Evolutionary conservation across 768 basidiomycete genomes (phyloP), one percentile per base, ranked within the genome.

Genomic region (Kwoniella bestiolae): DNA sequence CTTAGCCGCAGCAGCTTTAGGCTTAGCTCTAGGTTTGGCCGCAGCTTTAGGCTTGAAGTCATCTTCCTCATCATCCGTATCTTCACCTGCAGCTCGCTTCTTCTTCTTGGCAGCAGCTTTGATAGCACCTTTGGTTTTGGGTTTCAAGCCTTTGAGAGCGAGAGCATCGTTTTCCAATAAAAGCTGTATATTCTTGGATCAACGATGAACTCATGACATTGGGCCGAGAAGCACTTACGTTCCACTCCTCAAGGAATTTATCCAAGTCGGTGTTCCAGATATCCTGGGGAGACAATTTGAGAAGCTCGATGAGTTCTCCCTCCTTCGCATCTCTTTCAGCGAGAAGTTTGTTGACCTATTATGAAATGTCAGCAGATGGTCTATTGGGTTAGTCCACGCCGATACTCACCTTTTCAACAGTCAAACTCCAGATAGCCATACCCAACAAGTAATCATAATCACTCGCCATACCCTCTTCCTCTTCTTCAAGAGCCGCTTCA

Each of bases 391-490:
- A n/a, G n/a, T n/a, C n/a, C n/a, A n/a, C n/a, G n/a, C n/a, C n/a
- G n/a, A n/a, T n/a, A 65, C 79, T 11, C 47, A 90, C 92, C 87
- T 90, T 94, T 82, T 98, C 95, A 73, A 86, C 89, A 0, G 95
- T 99, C 84, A 99, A 83, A 82, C 90, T 95, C 85, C 87, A 94
- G 76, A 99, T 95, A 1, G 92, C 83, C 95, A 99, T 98, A 16
- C 91, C 88, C 64, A 99, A 83, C 56, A 99, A 82, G 81, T 99
- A 98, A 78, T 99, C 94, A 77, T 85, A 99, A 82, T 97, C 94
- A 45, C 83, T 84, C 4, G 76, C 83, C 8, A 76, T 75, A 18
- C 74, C 81, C 12, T 82, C 79, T 53, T 80, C 86, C 14, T 83
- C 87, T 6, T 85, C 86, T 3, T 85, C 86, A 3, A 85, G 84